These are phyloP conservation scores for Colletotrichum sp. DNA, from an alignment of 2,329 filamentous ascomycete genomes.

Conservation along the genomic window DNA sequence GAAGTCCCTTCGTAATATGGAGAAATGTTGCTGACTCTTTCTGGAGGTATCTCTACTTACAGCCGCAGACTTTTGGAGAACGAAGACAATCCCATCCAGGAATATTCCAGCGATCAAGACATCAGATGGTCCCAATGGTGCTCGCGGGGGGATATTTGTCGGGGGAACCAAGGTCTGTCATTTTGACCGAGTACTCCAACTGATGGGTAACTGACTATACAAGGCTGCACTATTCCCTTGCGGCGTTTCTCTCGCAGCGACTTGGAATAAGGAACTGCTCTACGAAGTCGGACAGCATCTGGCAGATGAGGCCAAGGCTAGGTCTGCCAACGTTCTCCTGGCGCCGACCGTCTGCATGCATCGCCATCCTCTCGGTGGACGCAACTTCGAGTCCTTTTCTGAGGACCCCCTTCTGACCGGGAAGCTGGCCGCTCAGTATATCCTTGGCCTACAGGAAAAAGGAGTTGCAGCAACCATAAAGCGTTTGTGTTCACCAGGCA, in stretches of 20 bases:
- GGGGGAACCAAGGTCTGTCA: conserved; percentile 63
- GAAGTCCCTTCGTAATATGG: background rate
- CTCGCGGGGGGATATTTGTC: conserved; percentile 66
- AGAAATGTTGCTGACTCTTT: background rate
- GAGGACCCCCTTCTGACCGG: conserved; percentile 82
- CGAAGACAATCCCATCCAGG: conserved; percentile 65
- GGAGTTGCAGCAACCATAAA: conserved; percentile 81
- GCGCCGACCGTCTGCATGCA: conserved; percentile 85
- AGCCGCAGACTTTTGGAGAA: conserved; percentile 74
- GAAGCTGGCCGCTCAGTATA: conserved; percentile 73
- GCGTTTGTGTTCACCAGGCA: conserved; percentile 49
- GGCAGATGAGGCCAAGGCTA: conserved; percentile 73
- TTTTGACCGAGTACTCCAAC: background rate
- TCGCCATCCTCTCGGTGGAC: conserved; percentile 80
- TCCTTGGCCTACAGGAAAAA: conserved; percentile 74
- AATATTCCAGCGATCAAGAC: conserved; percentile 70
- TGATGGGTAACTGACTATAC: background rate
- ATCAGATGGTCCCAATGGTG: conserved; percentile 68
- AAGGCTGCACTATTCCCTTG: conserved; percentile 81
- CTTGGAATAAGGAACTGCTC: conserved; percentile 77
- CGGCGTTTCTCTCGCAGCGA: conserved; percentile 78
- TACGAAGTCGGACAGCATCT: conserved; percentile 73
- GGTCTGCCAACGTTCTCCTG: conserved; percentile 75
- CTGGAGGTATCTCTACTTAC: conserved; percentile 61
- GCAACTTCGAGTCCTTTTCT: conserved; percentile 87